These are phyloP conservation scores for Solanum chmielewskii DNA, from an alignment of 257 asterid species.

Conservation along the genomic window DNA sequence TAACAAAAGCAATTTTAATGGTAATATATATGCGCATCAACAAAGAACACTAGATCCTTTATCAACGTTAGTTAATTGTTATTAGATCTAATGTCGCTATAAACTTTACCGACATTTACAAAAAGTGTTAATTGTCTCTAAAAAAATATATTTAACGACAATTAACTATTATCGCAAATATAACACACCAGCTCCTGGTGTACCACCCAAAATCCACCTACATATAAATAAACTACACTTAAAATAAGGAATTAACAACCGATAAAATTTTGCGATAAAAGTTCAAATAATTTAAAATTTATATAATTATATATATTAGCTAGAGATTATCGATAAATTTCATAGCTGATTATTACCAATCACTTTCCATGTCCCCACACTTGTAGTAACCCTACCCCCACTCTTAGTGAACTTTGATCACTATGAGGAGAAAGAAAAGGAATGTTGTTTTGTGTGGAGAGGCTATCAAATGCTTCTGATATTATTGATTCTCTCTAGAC, in stretches of 20 bases:
- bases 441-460: neutral
- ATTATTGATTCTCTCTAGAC: neutral
- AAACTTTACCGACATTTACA: neutral
- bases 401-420: neutral
- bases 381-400: neutral
- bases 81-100: no score
- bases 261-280: no score
- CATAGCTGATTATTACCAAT: neutral
- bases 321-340: no score
- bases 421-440: neutral
- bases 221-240: no score
- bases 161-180: no score
- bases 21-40: no score
- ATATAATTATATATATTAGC: no score
- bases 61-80: neutral
- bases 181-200: no score
- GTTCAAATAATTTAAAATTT: no score
- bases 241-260: no score
- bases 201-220: neutral
- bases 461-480: neutral
- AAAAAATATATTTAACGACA: no score
- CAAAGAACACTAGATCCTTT: no score
- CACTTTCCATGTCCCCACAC: neutral
- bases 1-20: accelerated
- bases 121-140: neutral